These are phyloP conservation scores for Cladophialophora carrionii DNA, from an alignment of 2,329 filamentous ascomycete genomes.

Conservation along the genomic window DNA sequence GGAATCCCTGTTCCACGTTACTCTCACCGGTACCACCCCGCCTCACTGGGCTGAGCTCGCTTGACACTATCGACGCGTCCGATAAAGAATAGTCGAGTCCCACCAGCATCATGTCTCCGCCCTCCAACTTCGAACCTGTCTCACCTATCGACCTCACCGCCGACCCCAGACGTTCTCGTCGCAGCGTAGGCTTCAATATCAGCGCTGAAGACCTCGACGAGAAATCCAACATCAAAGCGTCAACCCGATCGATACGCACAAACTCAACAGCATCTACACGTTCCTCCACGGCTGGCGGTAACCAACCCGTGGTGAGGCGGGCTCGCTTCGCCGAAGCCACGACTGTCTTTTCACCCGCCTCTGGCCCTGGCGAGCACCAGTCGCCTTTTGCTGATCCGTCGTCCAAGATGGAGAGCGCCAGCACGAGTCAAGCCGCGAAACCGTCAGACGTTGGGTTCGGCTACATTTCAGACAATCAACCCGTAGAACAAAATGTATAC, in stretches of 20 bases:
- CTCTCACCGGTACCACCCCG: constrained; percentile 11
- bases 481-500: constrained; percentile 59
- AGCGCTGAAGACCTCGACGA: constrained; percentile 37
- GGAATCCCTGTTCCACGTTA: constrained; percentile 26
- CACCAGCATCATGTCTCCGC: constrained; percentile 37
- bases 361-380: constrained; percentile 50
- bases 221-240: constrained; percentile 34
- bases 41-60: constrained; percentile 13
- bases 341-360: constrained; percentile 63
- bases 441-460: constrained; percentile 90
- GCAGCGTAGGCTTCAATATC: constrained; percentile 40
- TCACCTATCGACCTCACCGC: constrained; percentile 47
- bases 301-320: constrained; percentile 55
- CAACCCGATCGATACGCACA: constrained; percentile 33
- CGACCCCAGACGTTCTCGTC: constrained; percentile 40
- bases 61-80: constrained; percentile 12
- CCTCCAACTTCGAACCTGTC: constrained; percentile 42
- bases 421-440: constrained; percentile 57
- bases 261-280: constrained; percentile 40
- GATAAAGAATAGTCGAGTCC: constrained; percentile 18
- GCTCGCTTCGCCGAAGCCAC: constrained; percentile 69
- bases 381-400: constrained; percentile 58
- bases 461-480: constrained; percentile 70
- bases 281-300: constrained; percentile 43
- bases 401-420: constrained; percentile 46